Base-by-base conservation (phyloP, 148 eudicot genomes). In the Drosera capensis region DNA sequence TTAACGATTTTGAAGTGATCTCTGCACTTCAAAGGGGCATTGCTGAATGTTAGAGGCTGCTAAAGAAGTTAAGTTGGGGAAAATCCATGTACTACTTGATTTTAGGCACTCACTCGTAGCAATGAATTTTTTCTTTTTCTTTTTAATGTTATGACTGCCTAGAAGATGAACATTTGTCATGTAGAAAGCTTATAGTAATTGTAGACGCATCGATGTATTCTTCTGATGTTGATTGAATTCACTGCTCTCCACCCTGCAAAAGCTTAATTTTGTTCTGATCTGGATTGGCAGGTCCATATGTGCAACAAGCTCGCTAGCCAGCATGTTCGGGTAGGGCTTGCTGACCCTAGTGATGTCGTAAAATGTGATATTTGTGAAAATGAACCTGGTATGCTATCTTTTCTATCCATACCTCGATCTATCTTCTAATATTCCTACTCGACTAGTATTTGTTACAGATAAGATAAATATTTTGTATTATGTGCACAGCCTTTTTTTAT, bases 231-330 rank as follows among this genome's bases (percentile, higher is more conserved):
- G 8, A 29, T 15, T 43, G 18, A 14, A 18, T 8, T 31, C 18
- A 11, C 21, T 7, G 20, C 34, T 19, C 24, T 20, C 42, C 22
- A 17, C 19, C 14, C 39, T 15, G 20, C 28, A 7, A 18, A 21
- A 38, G 17, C 2, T 43, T 19, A 45, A 17, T 36, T 29, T 1
- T 40, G 13, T 9, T 20, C 22, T 63, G 9, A 20, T 11, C 51
- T 43, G 48, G 39, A 15, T 5, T 60, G 55, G 20, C 65, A 87
- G 96, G 96, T 82, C 24, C 94, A 87, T 53, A 65, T 77, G 82
- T 79, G 88, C 55, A 87, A 87, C 65, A 87, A 87, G 73, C 96
- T 87, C 53, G 96, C 96, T 16, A 87, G 77, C 62, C 78, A 94
- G 40, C 96, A 87, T 60, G 64, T 87, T 20, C 65, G 96, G 24